These are phyloP conservation scores for Blastosporella zonata DNA, from an alignment of 1,284 basidiomycete species.

Conservation along the genomic window DNA sequence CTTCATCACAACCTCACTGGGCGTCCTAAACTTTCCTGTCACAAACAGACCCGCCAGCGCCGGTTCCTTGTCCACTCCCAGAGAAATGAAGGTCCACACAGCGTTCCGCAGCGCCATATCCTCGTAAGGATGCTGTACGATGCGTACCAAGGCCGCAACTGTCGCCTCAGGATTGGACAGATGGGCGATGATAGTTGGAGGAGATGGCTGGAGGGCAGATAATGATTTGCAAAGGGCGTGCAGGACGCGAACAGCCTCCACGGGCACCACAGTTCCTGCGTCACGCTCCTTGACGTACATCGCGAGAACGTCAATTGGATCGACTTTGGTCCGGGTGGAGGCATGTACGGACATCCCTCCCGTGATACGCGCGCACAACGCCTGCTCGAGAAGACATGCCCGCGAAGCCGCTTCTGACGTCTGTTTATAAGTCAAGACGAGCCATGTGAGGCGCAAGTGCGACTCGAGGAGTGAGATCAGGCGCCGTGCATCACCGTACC, in stretches of 20 bases:
- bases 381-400: slow-evolving; percentile 71
- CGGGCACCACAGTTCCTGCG: slow-evolving; percentile 53
- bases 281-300: slow-evolving; percentile 61
- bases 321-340: slow-evolving; percentile 43
- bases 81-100: slow-evolving; percentile 81
- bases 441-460: slow-evolving; percentile 58
- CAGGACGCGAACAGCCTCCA: slow-evolving; percentile 65
- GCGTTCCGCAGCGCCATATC: slow-evolving; percentile 66
- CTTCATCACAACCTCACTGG: slow-evolving; percentile 28
- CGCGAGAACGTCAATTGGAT: slow-evolving; percentile 72
- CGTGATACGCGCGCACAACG: slow-evolving; percentile 59
- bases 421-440: slow-evolving; percentile 64
- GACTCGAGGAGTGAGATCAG: slow-evolving; percentile 69
- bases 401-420: slow-evolving; percentile 38
- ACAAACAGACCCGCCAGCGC: slow-evolving; percentile 84
- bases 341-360: slow-evolving; percentile 50
- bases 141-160: slow-evolving; percentile 58
- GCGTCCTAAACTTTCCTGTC: slow-evolving; percentile 62
- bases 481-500: slow-evolving; percentile 65
- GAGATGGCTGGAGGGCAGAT: slow-evolving; percentile 53
- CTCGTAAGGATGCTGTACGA: slow-evolving; percentile 69
- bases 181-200: slow-evolving; percentile 70
- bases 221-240: slow-evolving; percentile 66
- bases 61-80: slow-evolving; percentile 84
- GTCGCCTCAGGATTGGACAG: slow-evolving; percentile 69